Evolutionary conservation across 768 basidiomycete genomes (phyloP).

Genomic region (Peribolospora kevripleyi): DNA sequence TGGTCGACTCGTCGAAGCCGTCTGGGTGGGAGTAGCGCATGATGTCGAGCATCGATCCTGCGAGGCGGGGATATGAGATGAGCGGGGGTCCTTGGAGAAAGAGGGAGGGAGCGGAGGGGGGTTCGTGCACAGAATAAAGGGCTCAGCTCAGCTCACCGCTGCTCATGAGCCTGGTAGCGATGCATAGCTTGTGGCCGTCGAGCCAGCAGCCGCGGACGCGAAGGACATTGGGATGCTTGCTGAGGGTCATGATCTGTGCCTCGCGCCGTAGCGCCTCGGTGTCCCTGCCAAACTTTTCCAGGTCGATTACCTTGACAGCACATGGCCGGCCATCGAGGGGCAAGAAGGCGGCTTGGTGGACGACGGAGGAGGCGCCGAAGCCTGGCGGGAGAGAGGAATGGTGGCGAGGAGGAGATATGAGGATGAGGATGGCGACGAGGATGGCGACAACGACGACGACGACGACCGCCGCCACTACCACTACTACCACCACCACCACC

Average conservation of each 20-base stretch:
- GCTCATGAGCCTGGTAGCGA: constrained; percentile 73
- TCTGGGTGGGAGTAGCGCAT: constrained; percentile 63
- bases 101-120: constrained; percentile 3
- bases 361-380: constrained; percentile 75
- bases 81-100: neutral
- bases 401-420: neutral
- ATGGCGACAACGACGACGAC: neutral
- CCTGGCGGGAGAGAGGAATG: constrained; percentile 21
- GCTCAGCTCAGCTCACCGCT: constrained; percentile 25
- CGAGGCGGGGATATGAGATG: neutral
- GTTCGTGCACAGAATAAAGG: no score
- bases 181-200: constrained; percentile 54
- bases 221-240: constrained; percentile 61
- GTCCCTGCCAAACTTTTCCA: constrained; percentile 23
- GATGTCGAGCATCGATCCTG: constrained; percentile 46
- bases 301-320: constrained; percentile 53
- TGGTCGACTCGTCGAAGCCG: constrained; percentile 77
- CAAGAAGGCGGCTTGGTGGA: constrained; percentile 50
- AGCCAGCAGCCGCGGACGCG: constrained; percentile 80
- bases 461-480: neutral
- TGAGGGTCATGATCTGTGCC: constrained; percentile 74
- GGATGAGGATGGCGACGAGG: neutral
- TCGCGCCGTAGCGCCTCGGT: constrained; percentile 24
- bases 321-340: constrained; percentile 28
- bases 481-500: neutral